These are phyloP conservation scores for Ogataea populi-albae DNA, from an alignment of 805 yeast species.

Conservation along the genomic window DNA sequence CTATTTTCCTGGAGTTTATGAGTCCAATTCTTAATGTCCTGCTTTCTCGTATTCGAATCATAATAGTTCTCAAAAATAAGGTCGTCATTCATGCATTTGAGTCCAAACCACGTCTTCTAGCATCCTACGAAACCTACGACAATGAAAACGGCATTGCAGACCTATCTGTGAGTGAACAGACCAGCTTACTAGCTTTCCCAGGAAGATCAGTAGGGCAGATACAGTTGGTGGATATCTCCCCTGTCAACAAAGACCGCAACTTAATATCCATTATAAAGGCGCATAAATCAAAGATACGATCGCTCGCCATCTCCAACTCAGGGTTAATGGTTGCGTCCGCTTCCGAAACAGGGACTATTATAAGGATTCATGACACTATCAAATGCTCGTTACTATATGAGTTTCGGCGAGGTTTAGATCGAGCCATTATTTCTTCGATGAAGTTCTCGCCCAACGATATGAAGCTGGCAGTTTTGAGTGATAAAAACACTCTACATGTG, in stretches of 20 bases:
- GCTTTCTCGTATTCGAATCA: slow-evolving; percentile 69
- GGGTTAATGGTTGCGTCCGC: slow-evolving; percentile 79
- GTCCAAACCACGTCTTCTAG: slow-evolving; percentile 68
- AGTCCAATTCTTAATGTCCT: slow-evolving; percentile 72
- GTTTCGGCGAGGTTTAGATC: slow-evolving; percentile 86
- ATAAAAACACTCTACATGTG: slow-evolving; percentile 85
- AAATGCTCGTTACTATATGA: slow-evolving; percentile 73
- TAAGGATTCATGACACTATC: slow-evolving; percentile 67
- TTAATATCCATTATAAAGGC: slow-evolving; percentile 71
- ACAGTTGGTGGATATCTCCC: slow-evolving; percentile 72
- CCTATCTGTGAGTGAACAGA: slow-evolving; percentile 25
- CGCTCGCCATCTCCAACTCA: slow-evolving; percentile 57
- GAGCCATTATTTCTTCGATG: slow-evolving; percentile 79
- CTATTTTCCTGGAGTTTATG: slow-evolving; percentile 71
- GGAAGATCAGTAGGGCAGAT: slow-evolving; percentile 74
- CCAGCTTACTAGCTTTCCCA: slow-evolving; percentile 65
- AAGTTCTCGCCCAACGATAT: slow-evolving; percentile 75
- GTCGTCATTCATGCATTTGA: slow-evolving; percentile 78
- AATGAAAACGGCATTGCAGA: slow-evolving; percentile 67
- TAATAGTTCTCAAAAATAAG: slow-evolving; percentile 65
- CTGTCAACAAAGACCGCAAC: slow-evolving; percentile 60
- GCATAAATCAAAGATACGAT: slow-evolving; percentile 64
- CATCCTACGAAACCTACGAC: slow-evolving; percentile 60
- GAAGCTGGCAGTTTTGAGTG: slow-evolving; percentile 80
- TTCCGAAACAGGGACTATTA: slow-evolving; percentile 76